These are phyloP conservation scores for Cyberlindnera saturnus DNA, from an alignment of 805 yeast species.

Conservation along the genomic window DNA sequence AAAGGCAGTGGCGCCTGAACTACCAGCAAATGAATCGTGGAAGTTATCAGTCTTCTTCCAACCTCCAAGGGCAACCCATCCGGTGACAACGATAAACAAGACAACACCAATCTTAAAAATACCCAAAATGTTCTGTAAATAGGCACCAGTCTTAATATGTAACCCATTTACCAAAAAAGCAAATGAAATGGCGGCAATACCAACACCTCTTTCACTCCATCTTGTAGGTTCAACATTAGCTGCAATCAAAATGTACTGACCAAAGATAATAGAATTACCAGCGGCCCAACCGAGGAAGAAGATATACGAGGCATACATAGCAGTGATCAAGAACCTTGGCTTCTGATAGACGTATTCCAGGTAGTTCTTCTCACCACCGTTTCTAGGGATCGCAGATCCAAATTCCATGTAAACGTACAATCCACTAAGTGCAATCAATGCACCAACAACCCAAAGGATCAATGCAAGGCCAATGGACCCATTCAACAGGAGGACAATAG, in stretches of 20 bases:
- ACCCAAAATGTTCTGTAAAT: conserved; percentile 61
- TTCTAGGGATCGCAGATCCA: conserved; percentile 71
- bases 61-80: conserved; percentile 81
- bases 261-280: conserved; percentile 75
- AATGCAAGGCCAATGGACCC: conserved; percentile 72
- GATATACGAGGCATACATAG: conserved; percentile 62
- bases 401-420: conserved; percentile 73
- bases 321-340: conserved; percentile 64
- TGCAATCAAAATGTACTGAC: conserved; percentile 70
- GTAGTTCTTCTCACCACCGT: conserved; percentile 85
- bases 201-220: conserved; percentile 77
- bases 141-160: conserved; percentile 60
- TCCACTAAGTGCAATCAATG: conserved; percentile 59
- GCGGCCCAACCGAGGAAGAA: conserved; percentile 83
- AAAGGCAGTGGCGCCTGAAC: conserved; percentile 48
- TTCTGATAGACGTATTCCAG: conserved; percentile 62
- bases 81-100: conserved; percentile 63
- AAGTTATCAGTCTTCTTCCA: conserved; percentile 60
- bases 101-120: conserved; percentile 69
- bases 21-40: conserved; percentile 50
- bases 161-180: conserved; percentile 59
- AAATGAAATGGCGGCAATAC: conserved; percentile 66
- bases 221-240: conserved; percentile 60
- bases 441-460: conserved; percentile 71
- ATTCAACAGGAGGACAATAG: conserved; percentile 38